These are phyloP conservation scores for Tetracladium setigerum DNA, from an alignment of 495 filamentous ascomycete species.

Conservation along the genomic window DNA sequence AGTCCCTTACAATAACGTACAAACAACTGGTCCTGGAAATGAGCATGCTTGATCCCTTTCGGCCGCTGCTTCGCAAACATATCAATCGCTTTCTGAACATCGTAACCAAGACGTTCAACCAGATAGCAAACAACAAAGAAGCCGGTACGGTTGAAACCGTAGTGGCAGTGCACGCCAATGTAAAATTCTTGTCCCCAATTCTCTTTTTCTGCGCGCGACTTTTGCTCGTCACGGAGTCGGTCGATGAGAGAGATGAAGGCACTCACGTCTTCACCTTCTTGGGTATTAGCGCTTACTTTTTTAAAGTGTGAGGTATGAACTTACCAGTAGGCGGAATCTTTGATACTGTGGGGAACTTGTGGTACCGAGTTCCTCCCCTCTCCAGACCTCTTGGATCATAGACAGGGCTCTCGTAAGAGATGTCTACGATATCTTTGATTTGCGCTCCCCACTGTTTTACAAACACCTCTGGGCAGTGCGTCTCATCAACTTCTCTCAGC, in stretches of 20 bases:
- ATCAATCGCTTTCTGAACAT: conserved; percentile 70
- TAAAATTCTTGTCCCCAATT: conserved; percentile 27
- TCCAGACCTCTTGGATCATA: conserved; percentile 75
- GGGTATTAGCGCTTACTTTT: conserved; percentile 21
- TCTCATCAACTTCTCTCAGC: conserved; percentile 75
- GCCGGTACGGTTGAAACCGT: conserved; percentile 88
- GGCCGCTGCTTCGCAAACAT: conserved; percentile 67
- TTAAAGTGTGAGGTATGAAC: too few species aligned
- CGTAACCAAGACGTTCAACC: conserved; percentile 69
- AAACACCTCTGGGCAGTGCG: conserved; percentile 71
- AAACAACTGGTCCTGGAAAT: conserved; percentile 82
- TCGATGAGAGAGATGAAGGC: conserved; percentile 77
- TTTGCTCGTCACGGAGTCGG: conserved; percentile 47
- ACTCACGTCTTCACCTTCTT: conserved; percentile 54
- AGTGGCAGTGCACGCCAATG: conserved; percentile 90
- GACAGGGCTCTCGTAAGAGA: conserved; percentile 78
- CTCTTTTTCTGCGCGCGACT: conserved; percentile 29
- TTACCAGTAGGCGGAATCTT: conserved; percentile 66
- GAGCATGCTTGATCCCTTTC: conserved; percentile 80
- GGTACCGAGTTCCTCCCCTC: conserved; percentile 64
- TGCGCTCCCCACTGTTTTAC: conserved; percentile 53
- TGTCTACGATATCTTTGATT: conserved; percentile 76
- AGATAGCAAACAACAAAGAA: conserved; percentile 89
- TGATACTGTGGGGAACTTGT: conserved; percentile 84
- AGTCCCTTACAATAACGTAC: conserved; percentile 54